Evolutionary conservation across 2,329 filamentous ascomycete genomes (phyloP).

Genomic region (Nannizziopsis arthrosporioides): DNA sequence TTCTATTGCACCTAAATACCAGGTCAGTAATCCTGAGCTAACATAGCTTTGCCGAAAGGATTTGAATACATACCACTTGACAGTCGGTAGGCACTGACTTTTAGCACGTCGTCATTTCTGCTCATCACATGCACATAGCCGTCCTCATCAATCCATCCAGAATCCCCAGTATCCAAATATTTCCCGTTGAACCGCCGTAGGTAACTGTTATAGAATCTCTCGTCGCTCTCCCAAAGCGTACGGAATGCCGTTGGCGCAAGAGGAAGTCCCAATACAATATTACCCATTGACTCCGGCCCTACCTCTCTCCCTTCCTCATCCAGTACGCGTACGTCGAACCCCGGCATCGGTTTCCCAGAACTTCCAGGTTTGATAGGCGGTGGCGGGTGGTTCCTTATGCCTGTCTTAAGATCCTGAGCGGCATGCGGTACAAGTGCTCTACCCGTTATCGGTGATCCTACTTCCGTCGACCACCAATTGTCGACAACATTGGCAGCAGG

Average conservation of each 20-base stretch:
- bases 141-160: constrained; percentile 69
- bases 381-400: constrained; percentile 31
- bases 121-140: constrained; percentile 54
- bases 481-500: constrained; percentile 53
- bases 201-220: constrained; percentile 75
- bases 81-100: constrained; percentile 78
- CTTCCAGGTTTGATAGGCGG: constrained; percentile 66
- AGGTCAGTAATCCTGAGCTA: too few relatives aligned
- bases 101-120: constrained; percentile 74
- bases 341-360: constrained; percentile 81
- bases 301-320: constrained; percentile 67
- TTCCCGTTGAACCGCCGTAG: constrained; percentile 65
- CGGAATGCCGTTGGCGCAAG: constrained; percentile 77
- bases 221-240: constrained; percentile 73
- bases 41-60: constrained; percentile 57
- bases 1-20: too few relatives aligned
- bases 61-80: constrained; percentile 22
- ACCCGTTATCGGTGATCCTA: constrained; percentile 56
- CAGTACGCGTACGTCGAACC: constrained; percentile 76
- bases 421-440: constrained; percentile 52
- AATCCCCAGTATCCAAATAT: constrained; percentile 86
- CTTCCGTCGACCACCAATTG: constrained; percentile 65
- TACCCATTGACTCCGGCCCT: constrained; percentile 65
- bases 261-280: constrained; percentile 73
- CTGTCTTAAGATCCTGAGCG: constrained; percentile 42